These are phyloP conservation scores for Elymus sibiricus DNA, from an alignment of 176 grass and related monocot genomes.

Conservation along the genomic window DNA sequence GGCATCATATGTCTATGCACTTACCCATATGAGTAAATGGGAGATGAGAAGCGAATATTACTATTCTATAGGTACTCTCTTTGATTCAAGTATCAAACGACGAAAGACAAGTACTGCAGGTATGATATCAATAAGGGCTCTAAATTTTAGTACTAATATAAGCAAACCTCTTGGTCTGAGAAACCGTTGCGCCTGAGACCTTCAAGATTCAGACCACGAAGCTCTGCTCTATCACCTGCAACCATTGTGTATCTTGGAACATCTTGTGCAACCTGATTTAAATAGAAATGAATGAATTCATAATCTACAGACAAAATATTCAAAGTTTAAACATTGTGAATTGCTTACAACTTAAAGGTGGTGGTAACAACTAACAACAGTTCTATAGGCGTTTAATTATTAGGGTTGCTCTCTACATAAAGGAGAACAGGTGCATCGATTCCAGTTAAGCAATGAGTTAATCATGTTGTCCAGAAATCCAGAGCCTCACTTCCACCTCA, in stretches of 20 bases:
- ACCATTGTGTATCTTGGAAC: constrained; percentile 91
- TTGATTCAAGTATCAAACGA: neutral
- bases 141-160: neutral
- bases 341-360: neutral
- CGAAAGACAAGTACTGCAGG: neutral
- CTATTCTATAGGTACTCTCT: neutral
- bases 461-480: neutral
- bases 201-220: constrained; percentile 84
- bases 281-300: constrained; percentile 15
- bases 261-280: constrained; percentile 77
- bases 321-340: neutral
- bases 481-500: neutral
- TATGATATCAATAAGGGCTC: constrained; percentile 9
- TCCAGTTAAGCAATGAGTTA: neutral
- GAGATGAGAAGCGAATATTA: neutral
- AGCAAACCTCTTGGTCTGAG: constrained; percentile 55
- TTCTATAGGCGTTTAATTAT: neutral
- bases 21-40: neutral
- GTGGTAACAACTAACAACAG: neutral
- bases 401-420: neutral
- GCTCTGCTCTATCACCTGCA: constrained; percentile 78
- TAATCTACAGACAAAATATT: constrained; percentile 2
- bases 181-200: constrained; percentile 76
- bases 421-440: neutral
- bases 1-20: neutral